Conservation (phyloP, 2,329 filamentous ascomycete genomes). For the Diaporthe humulicola region DNA sequence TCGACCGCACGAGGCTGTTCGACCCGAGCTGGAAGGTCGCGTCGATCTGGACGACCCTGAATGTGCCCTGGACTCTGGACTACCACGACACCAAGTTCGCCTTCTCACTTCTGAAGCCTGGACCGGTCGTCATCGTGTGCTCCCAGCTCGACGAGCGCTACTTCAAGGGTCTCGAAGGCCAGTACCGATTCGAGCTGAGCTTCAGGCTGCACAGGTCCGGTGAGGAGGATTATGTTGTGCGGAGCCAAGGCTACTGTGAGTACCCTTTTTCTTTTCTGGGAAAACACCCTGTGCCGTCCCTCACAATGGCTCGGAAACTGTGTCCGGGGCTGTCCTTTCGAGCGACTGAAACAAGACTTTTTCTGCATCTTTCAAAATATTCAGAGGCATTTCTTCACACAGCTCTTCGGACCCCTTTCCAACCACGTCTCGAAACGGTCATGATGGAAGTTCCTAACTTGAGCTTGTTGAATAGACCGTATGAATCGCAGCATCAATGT, state of each 20-base stretch:
- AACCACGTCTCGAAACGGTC: too few species aligned
- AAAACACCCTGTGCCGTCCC: neutral
- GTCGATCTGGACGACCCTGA: conserved; percentile 72
- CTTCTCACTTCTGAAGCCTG: conserved; percentile 67
- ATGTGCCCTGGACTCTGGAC: conserved; percentile 72
- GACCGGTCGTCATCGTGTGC: conserved; percentile 70
- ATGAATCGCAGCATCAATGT: conserved; percentile 71
- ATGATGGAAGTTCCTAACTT: neutral
- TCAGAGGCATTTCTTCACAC: neutral
- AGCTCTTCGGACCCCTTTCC: neutral
- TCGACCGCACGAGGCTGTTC: conserved; percentile 74
- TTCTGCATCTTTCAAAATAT: too few species aligned
- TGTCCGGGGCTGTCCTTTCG: neutral
- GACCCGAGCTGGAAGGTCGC: conserved; percentile 70
- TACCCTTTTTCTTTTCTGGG: too few species aligned
- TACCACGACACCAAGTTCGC: conserved; percentile 73
- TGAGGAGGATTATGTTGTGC: conserved; percentile 71
- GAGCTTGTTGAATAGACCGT: conserved; percentile 49
- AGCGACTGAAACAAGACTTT: neutral
- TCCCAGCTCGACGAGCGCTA: conserved; percentile 74
- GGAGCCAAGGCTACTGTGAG: conserved; percentile 66
- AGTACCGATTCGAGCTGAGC: conserved; percentile 62
- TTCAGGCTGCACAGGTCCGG: conserved; percentile 59
- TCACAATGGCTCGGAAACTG: neutral
- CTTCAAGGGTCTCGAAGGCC: conserved; percentile 71